Conservation (phyloP, 306 rosid genomes). For the Citrullus colocynthis region DNA sequence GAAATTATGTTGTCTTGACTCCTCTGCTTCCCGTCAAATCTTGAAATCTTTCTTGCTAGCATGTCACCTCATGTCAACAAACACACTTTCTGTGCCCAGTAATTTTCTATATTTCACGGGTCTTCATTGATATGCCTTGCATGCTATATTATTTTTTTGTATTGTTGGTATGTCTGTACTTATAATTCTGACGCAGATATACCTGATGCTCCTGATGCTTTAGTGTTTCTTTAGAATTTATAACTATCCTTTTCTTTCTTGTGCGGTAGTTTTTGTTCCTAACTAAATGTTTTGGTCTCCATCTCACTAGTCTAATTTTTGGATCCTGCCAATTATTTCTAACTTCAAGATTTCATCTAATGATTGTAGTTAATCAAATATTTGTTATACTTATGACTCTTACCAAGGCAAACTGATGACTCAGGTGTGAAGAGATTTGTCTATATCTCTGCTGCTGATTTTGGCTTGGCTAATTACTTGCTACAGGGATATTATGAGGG, state of each 20-base stretch:
- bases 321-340: neutral
- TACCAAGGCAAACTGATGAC: neutral
- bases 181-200: neutral
- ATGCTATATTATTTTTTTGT: neutral
- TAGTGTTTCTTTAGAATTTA: neutral
- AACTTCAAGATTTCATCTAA: neutral
- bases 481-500: slow-evolving; percentile 85
- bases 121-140: neutral
- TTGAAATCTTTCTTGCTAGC: neutral
- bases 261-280: neutral
- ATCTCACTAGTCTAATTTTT: neutral
- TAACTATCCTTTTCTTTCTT: neutral
- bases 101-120: neutral
- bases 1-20: neutral
- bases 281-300: neutral
- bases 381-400: neutral
- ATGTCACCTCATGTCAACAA: neutral
- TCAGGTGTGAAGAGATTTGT: slow-evolving; percentile 87
- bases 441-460: slow-evolving; percentile 91
- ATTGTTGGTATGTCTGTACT: neutral
- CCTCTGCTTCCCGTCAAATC: neutral
- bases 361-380: neutral
- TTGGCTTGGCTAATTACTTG: slow-evolving; percentile 67
- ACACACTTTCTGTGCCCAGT: neutral
- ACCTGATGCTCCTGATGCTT: neutral